Percentiles rank a stretch among this genome's conserved stretches.
Conservation (phyloP, 177 flowering plant species). For the Vitis hybrid region DNA sequence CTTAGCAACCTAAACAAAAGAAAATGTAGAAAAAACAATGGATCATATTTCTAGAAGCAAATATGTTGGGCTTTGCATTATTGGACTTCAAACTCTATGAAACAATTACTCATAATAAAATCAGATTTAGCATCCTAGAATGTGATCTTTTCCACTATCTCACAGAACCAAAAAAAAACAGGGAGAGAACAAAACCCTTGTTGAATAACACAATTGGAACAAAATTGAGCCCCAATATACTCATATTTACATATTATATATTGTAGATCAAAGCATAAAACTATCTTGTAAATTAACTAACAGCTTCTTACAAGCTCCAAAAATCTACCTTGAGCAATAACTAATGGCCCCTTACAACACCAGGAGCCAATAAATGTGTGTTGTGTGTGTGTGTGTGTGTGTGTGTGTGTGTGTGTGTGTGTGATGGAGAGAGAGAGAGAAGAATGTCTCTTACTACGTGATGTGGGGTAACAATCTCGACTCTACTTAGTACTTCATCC, state of each 20-base stretch:
- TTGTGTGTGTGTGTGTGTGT: no score
- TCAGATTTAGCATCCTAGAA: no score
- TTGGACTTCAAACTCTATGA: no score
- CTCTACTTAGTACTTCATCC: constrained; percentile 14
- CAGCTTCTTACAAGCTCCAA: background rate
- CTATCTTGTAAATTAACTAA: no score
- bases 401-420: no score
- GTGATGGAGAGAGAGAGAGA: background rate
- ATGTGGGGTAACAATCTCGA: constrained; percentile 9
- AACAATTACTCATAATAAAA: no score
- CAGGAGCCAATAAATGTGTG: no score
- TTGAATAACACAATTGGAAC: background rate
- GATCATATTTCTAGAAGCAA: no score
- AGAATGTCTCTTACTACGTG: constrained; percentile 14
- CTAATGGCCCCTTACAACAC: background rate
- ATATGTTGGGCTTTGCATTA: no score
- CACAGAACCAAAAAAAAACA: background rate
- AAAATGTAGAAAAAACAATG: background rate
- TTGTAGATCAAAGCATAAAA: no score
- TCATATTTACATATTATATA: no score
- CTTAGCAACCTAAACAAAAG: constrained; percentile 15
- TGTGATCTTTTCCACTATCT: no score
- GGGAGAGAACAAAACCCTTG: background rate
- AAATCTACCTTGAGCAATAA: background rate
- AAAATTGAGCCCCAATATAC: background rate